Evolutionary conservation across 345 rosid genomes (phyloP).

Genomic region (Trapa bicornis): DNA sequence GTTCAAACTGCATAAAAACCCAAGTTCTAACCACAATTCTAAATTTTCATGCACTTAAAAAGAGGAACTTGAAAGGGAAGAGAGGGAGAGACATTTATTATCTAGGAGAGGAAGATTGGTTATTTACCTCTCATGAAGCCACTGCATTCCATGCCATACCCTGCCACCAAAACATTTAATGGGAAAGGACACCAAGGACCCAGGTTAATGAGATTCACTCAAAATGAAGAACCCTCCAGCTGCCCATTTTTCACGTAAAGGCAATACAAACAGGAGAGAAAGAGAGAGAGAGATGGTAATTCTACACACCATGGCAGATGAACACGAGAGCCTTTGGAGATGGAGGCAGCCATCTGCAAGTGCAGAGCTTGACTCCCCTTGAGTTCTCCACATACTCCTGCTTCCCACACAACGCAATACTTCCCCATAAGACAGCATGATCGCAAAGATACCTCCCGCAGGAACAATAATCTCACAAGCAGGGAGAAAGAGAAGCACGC

Average conservation of each 20-base stretch:
- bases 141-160: slow-evolving; percentile 96
- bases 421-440: neutral
- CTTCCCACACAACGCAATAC: neutral
- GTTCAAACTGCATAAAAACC: no score
- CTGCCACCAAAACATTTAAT: slow-evolving; percentile 35
- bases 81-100: neutral
- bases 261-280: neutral
- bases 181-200: slow-evolving; percentile 7
- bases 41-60: no score
- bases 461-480: neutral
- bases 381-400: slow-evolving; percentile 63
- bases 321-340: slow-evolving; percentile 73
- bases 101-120: slow-evolving; percentile 3
- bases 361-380: slow-evolving; percentile 59
- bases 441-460: no score
- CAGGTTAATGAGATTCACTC: neutral
- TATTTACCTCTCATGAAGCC: slow-evolving; percentile 86
- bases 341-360: slow-evolving; percentile 78
- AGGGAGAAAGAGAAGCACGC: neutral
- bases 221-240: neutral
- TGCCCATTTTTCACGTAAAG: neutral
- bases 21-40: no score
- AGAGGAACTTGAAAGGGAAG: no score
- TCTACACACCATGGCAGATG: slow-evolving; percentile 81
- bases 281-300: neutral